These are phyloP conservation scores for Phylloporus scabripes DNA, from an alignment of 768 basidiomycete species.

Conservation along the genomic window DNA sequence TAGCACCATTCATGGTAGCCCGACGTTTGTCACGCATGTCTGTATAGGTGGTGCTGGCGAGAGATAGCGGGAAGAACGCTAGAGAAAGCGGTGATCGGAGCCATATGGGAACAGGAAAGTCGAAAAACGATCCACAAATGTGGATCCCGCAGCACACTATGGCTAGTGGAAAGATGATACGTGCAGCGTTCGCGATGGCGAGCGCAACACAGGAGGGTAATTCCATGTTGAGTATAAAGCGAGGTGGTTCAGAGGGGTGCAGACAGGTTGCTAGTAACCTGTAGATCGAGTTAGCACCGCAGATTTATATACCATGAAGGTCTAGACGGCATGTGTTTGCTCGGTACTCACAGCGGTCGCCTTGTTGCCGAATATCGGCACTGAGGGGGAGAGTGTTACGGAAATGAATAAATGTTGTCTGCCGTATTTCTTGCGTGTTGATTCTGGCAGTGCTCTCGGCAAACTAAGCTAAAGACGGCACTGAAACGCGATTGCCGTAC, in stretches of 20 bases:
- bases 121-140: conserved; percentile 7
- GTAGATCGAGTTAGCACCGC: not conserved
- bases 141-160: conserved; percentile 12
- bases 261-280: not conserved
- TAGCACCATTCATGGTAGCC: conserved; percentile 24
- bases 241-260: not conserved
- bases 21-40: conserved; percentile 11
- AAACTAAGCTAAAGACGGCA: not conserved
- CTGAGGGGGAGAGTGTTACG: not conserved
- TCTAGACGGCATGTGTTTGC: not conserved
- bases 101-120: conserved; percentile 13
- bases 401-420: not conserved
- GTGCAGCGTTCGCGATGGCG: conserved; percentile 23
- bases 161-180: conserved; percentile 14
- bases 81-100: conserved; percentile 12
- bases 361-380: not conserved
- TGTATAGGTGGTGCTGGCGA: conserved; percentile 14
- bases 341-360: not conserved
- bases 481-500: no score
- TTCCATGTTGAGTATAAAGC: not conserved
- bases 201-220: conserved; percentile 32
- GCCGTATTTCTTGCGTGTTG: not conserved
- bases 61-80: conserved; percentile 21
- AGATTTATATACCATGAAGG: not conserved
- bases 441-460: not conserved